Percentiles rank a stretch among this genome's conserved stretches.
Evolutionary conservation across 164 flowering plant genomes (phyloP).

Genomic region (Magnolia kwangsiensis): DNA sequence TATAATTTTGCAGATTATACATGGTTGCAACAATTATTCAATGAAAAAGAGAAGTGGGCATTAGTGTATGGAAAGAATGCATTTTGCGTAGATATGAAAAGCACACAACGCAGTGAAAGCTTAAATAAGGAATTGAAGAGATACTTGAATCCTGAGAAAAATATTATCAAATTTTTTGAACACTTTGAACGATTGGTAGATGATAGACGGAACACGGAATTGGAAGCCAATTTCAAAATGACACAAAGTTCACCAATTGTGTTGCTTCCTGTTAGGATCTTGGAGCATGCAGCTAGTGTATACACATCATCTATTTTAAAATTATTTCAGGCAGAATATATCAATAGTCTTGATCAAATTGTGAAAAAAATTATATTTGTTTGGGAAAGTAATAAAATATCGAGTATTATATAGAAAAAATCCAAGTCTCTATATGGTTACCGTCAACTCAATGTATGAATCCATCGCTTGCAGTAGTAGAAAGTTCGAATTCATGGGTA

Average conservation of each 20-base stretch:
- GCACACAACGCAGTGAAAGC: slow-evolving; percentile 3
- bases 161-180: slow-evolving; percentile 2
- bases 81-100: slow-evolving; percentile 9
- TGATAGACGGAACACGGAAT: slow-evolving; percentile 4
- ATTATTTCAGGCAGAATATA: slow-evolving; percentile 1
- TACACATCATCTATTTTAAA: slow-evolving; percentile 7
- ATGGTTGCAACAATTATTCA: slow-evolving; percentile 6
- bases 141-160: neutral
- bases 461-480: slow-evolving; percentile 3
- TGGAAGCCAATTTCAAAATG: slow-evolving; percentile 2
- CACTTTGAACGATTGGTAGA: slow-evolving; percentile 7
- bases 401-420: neutral
- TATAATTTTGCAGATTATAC: slow-evolving; percentile 4
- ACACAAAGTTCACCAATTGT: slow-evolving; percentile 4
- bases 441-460: neutral
- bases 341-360: neutral
- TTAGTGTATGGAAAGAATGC: slow-evolving; percentile 6
- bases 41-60: slow-evolving; percentile 6
- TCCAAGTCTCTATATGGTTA: neutral
- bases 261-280: neutral
- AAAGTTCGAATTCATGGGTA: slow-evolving; percentile 4
- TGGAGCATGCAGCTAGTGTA: slow-evolving; percentile 3
- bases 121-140: slow-evolving; percentile 3
- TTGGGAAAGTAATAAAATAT: neutral
- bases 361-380: neutral